Percentiles rank a stretch among this genome's conserved stretches.
Evolutionary conservation across 2,329 filamentous ascomycete species (phyloP).

Genomic region (Dothideomycetes sp.): DNA sequence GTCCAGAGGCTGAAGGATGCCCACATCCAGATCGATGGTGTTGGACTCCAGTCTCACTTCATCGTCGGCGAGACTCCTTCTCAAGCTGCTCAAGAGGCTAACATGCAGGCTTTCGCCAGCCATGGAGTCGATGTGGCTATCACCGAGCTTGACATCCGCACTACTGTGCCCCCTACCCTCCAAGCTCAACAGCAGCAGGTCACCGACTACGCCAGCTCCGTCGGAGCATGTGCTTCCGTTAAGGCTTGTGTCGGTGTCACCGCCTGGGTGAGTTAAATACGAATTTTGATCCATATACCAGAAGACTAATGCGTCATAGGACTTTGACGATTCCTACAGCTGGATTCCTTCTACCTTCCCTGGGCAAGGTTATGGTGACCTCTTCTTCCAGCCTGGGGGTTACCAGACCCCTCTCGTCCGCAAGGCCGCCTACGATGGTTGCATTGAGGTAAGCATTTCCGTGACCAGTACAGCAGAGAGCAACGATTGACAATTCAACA

Average conservation of each 20-base stretch:
- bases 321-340: conserved; percentile 32
- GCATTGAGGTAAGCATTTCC: conserved; percentile 6
- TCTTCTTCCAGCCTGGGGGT: conserved; percentile 20
- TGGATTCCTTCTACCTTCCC: conserved; percentile 33
- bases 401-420: conserved; percentile 17
- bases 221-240: conserved; percentile 29
- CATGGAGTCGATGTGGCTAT: conserved; percentile 50
- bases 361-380: conserved; percentile 28
- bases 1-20: conserved; percentile 29
- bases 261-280: conserved; percentile 20
- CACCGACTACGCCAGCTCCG: conserved; percentile 35
- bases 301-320: conserved; percentile 11
- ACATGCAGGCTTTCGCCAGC: conserved; percentile 43
- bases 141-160: conserved; percentile 54
- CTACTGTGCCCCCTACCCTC: conserved; percentile 37
- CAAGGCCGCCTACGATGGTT: conserved; percentile 14
- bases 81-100: conserved; percentile 35
- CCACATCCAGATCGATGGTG: conserved; percentile 47
- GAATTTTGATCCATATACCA: not conserved
- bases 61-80: conserved; percentile 45
- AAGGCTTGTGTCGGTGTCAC: conserved; percentile 32
- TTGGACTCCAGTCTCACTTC: conserved; percentile 55
- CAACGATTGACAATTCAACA: too few relatives aligned
- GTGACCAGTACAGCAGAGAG: too few relatives aligned
- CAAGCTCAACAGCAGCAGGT: conserved; percentile 39